phyloP scores from a whole-genome alignment of 1,284 basidiomycete species.

The Abortiporus biennis region DNA sequence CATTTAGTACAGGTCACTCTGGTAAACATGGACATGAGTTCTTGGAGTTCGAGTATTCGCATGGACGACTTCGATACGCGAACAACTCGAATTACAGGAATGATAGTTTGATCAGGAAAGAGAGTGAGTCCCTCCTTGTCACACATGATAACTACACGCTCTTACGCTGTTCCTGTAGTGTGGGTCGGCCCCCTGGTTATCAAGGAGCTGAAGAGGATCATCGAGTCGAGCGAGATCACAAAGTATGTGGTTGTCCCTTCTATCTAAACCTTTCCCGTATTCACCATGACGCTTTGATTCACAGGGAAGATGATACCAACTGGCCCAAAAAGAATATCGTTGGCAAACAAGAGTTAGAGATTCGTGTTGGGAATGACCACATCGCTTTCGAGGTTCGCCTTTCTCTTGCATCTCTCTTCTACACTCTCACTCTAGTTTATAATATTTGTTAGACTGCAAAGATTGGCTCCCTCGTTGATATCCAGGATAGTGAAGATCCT shows the following conservation, averaged over 20 bases:
- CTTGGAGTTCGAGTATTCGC: constrained; percentile 96
- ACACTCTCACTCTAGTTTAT: background rate
- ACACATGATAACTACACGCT: too few relatives aligned
- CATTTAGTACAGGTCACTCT: constrained; percentile 84
- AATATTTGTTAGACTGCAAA: constrained; percentile 79
- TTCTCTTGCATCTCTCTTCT: background rate
- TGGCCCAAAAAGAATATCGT: constrained; percentile 99
- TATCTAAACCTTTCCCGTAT: background rate
- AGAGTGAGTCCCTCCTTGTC: constrained; percentile 62
- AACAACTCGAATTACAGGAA: constrained; percentile 99
- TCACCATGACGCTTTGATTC: constrained; percentile 1
- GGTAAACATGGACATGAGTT: constrained; percentile 98
- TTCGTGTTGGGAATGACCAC: constrained; percentile 91
- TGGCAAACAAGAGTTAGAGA: constrained; percentile 96
- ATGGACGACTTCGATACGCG: constrained; percentile 94
- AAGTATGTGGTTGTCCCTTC: constrained; percentile 56
- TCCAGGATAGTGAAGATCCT: constrained; percentile 95
- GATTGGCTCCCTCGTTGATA: constrained; percentile 94
- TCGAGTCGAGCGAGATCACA: constrained; percentile 93
- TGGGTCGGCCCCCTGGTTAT: constrained; percentile 90
- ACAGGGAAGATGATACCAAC: constrained; percentile 93
- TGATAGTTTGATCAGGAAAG: constrained; percentile 96
- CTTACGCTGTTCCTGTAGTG: constrained; percentile 57
- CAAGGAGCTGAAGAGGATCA: constrained; percentile 90
- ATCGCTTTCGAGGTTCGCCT: constrained; percentile 90